These are phyloP conservation scores for Coemansia furcata DNA, from an alignment of 192 early-diverging fungal genomes.

Conservation along the genomic window DNA sequence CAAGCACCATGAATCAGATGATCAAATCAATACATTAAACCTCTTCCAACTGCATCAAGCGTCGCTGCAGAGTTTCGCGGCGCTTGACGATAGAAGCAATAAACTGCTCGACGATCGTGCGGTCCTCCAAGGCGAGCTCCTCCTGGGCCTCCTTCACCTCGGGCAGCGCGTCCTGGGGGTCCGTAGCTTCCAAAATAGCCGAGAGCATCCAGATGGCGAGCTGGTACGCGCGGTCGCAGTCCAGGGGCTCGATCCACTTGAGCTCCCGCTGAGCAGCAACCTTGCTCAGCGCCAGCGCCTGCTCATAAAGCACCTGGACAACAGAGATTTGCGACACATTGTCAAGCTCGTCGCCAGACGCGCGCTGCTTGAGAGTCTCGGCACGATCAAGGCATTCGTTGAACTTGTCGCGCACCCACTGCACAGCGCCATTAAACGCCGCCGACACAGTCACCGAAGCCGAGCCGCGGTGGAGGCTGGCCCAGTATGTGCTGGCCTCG, in stretches of 20 bases:
- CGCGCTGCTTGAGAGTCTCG: slow-evolving; percentile 59
- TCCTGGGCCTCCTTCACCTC: slow-evolving; percentile 9
- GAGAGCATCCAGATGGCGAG: slow-evolving; percentile 73
- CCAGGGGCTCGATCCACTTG: slow-evolving; percentile 59
- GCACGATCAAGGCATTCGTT: slow-evolving; percentile 89
- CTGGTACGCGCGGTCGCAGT: slow-evolving; percentile 74
- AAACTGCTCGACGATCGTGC: slow-evolving; percentile 49
- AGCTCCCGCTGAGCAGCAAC: slow-evolving; percentile 63
- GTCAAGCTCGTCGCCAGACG: slow-evolving; percentile 55
- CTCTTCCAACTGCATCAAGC: slow-evolving; percentile 30
- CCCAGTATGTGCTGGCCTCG: slow-evolving; percentile 55
- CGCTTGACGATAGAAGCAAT: slow-evolving; percentile 51
- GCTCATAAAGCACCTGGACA: slow-evolving; percentile 73
- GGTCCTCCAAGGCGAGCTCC: slow-evolving; percentile 39
- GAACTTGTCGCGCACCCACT: slow-evolving; percentile 88
- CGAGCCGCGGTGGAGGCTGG: slow-evolving; percentile 13
- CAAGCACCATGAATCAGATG: slow-evolving; percentile 4
- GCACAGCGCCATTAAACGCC: slow-evolving; percentile 65
- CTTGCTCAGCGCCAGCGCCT: slow-evolving; percentile 63
- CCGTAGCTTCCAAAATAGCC: slow-evolving; percentile 60
- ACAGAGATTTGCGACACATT: slow-evolving; percentile 52
- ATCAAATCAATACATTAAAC: not conserved
- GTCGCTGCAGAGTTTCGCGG: slow-evolving; percentile 37
- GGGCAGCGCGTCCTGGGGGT: not conserved
- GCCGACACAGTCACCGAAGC: slow-evolving; percentile 29